These are phyloP conservation scores for Actinomortierella ambigua DNA, from an alignment of 371 early-diverging fungal species.

Conservation along the genomic window DNA sequence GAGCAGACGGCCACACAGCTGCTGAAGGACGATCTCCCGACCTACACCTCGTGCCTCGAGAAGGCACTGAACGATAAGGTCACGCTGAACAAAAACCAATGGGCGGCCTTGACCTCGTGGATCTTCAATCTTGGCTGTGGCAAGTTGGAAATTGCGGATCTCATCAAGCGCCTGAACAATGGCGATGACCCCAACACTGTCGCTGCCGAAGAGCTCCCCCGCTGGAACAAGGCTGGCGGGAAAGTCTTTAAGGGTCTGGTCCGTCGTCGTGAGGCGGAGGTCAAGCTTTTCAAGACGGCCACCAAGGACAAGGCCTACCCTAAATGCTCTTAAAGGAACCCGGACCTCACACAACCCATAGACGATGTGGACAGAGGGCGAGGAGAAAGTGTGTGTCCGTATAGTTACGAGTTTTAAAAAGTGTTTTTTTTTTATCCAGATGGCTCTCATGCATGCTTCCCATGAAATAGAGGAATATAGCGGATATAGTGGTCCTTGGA, in stretches of 20 bases:
- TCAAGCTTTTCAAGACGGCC: slow-evolving; percentile 33
- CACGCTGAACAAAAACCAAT: slow-evolving; percentile 40
- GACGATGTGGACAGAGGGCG: too few species aligned
- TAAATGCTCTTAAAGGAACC: slow-evolving; percentile 27
- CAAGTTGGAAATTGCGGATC: slow-evolving; percentile 15
- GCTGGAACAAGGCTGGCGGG: slow-evolving; percentile 43
- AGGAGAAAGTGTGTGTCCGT: too few species aligned
- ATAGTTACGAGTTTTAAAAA: too few species aligned
- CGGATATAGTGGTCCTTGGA: too few species aligned
- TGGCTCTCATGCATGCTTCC: too few species aligned
- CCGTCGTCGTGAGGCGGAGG: slow-evolving; percentile 35
- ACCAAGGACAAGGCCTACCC: slow-evolving; percentile 29
- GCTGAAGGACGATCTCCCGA: slow-evolving; percentile 22
- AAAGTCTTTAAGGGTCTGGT: slow-evolving; percentile 30
- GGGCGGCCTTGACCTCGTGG: slow-evolving; percentile 44
- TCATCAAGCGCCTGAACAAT: slow-evolving; percentile 36
- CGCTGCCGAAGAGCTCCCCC: slow-evolving; percentile 43
- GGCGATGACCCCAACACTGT: slow-evolving; percentile 34
- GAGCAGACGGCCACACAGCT: slow-evolving; percentile 20
- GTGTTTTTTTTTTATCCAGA: too few species aligned
- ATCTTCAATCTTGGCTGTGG: slow-evolving; percentile 41
- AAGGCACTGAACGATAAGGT: slow-evolving; percentile 11
- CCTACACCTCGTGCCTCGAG: slow-evolving; percentile 32
- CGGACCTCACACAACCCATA: too few species aligned
- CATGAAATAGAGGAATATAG: too few species aligned